Conservation (phyloP, 495 filamentous ascomycete genomes). For the Jackrogersella multiformis region DNA sequence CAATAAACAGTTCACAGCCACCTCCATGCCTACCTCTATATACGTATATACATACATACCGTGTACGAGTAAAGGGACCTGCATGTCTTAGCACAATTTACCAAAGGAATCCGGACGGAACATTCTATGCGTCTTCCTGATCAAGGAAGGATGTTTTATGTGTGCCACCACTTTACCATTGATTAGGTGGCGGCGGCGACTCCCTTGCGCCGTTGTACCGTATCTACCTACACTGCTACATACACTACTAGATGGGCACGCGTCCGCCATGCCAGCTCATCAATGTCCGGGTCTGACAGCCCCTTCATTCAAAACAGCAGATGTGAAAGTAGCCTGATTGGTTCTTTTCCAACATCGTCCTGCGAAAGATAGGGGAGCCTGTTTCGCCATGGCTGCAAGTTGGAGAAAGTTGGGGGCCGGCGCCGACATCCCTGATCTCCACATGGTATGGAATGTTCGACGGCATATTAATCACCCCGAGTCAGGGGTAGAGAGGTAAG, state of each 20-base stretch:
- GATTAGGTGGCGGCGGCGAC: conserved; percentile 1
- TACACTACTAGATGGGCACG: no score
- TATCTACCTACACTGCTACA: conserved; percentile 9
- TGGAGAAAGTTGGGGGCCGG: conserved; percentile 36
- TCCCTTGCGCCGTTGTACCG: neutral
- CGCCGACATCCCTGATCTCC: conserved; percentile 28
- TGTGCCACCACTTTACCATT: conserved; percentile 1
- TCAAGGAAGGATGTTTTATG: conserved; percentile 19
- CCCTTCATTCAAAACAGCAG: conserved; percentile 32
- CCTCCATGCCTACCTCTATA: no score
- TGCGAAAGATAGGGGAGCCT: conserved; percentile 39
- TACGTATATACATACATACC: no score
- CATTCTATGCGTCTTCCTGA: conserved; percentile 27
- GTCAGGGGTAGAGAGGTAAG: conserved; percentile 43
- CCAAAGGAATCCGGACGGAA: conserved; percentile 20
- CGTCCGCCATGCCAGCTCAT: conserved; percentile 21
- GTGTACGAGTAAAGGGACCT: conserved; percentile 25
- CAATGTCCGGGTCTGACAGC: conserved; percentile 1
- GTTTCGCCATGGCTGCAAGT: conserved; percentile 37
- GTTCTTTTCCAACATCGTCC: conserved; percentile 3
- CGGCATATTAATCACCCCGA: conserved; percentile 47
- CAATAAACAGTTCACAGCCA: conserved; percentile 34
- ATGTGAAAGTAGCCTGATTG: conserved; percentile 8
- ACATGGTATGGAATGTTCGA: conserved; percentile 33
- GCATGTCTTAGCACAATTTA: conserved; percentile 31